phyloP scores from a whole-genome alignment of 2,329 filamentous ascomycete genomes.

The Aspergillus sclerotialis region DNA sequence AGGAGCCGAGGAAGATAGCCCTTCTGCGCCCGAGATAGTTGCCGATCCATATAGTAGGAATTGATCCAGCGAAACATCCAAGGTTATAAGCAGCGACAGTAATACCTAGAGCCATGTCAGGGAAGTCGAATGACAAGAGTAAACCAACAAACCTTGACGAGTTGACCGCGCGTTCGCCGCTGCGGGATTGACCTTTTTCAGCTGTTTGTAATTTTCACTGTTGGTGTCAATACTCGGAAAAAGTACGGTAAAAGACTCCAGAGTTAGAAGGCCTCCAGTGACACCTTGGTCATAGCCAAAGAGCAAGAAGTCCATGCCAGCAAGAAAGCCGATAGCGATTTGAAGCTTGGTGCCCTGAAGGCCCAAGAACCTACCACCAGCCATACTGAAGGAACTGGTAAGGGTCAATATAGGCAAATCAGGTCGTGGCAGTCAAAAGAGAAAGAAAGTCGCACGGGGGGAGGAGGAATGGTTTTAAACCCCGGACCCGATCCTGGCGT shows the following conservation, averaged over 20 bases:
- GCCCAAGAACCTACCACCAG: conserved; percentile 33
- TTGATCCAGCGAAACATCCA: neutral
- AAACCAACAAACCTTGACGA: neutral
- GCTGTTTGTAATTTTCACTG: conserved; percentile 1
- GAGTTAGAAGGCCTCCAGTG: conserved; percentile 5
- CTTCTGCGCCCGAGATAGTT: conserved; percentile 22
- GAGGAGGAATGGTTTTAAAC: too few relatives aligned
- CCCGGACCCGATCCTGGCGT: too few relatives aligned
- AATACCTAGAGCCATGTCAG: too few relatives aligned
- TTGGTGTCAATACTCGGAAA: conserved; percentile 1
- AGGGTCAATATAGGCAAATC: too few relatives aligned
- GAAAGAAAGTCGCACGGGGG: neutral
- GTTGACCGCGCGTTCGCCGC: neutral
- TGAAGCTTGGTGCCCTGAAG: conserved; percentile 35
- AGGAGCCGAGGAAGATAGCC: conserved; percentile 48
- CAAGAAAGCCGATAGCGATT: conserved; percentile 37
- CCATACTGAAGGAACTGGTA: conserved; percentile 11
- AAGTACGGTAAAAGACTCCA: conserved; percentile 2
- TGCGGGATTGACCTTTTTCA: neutral
- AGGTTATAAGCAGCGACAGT: too few relatives aligned
- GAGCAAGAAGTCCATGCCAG: conserved; percentile 34
- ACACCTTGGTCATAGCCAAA: conserved; percentile 5
- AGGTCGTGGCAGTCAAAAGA: too few relatives aligned
- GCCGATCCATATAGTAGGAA: conserved; percentile 6
- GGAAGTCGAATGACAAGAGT: too few relatives aligned